Evolutionary conservation across 768 basidiomycete species (phyloP), one percentile per base, ranked within the genome.

Genomic region (Pisolithus orientalis): DNA sequence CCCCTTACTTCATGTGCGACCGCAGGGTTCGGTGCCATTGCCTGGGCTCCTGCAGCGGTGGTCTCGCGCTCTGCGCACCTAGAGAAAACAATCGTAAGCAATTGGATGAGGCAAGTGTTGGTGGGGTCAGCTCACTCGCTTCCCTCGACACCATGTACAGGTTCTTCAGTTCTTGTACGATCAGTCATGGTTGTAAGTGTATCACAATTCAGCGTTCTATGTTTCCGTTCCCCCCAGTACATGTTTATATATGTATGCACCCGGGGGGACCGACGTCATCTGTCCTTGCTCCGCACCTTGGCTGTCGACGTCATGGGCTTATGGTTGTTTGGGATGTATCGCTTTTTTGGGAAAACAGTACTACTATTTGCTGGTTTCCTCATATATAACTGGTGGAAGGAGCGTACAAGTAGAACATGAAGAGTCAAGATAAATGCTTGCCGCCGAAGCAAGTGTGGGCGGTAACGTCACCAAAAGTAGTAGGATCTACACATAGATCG

Each of bases 11-110:
- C 63, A 11, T 64, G 66, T 2, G 78, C 75, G 10, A 72, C 65
- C 27, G 55, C 39, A 17, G 65, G 25, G 44, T 67, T 78, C 6
- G 75, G 72, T 2, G 82, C 80, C 39, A 80, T 66, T 2, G 73
- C 68, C 43, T 76, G 75, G 8, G 80, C 77, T 44, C 73, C 65
- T 1, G 76, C 79, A 9, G 80, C 83, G n/a, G 79, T 77, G 3
- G 82, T 83, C 58, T 77, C 74, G 51, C 69, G 64, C 57, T 72
- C 66, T 21, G 71, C 65, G 52, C 56, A 65, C 25, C 73, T 73
- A 24, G 16, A 16, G 42, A 16, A 2, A 21, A 14, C 11, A 6
- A 14, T 39, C 14, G 47, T 52, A 8, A 38, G 31, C 40, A 14
- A 25, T 8, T 28, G 49, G 47, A 38, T 31, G 17, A 10, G 16